These are phyloP conservation scores for Fusarium sp. DNA, from an alignment of 2,329 filamentous ascomycete genomes.

Conservation along the genomic window DNA sequence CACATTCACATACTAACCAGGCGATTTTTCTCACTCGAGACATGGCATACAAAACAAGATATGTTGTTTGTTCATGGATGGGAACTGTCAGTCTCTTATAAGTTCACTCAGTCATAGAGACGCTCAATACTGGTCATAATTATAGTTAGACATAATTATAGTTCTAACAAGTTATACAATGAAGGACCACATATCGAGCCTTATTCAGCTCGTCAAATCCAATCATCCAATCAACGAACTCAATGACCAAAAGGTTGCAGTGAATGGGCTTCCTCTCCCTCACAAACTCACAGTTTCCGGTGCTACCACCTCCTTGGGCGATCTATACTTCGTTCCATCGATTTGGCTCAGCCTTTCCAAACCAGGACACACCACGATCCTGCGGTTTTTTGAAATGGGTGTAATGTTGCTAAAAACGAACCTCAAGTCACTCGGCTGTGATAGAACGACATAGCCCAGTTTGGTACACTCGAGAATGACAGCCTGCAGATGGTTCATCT, in stretches of 20 bases:
- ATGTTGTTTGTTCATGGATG: not conserved
- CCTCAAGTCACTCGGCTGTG: slow-evolving; percentile 52
- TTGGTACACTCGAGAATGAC: slow-evolving; percentile 51
- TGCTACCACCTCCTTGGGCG: slow-evolving; percentile 35
- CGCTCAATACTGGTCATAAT: too few species aligned
- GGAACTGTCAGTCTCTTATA: not conserved
- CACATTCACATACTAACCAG: too few species aligned
- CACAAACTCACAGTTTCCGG: slow-evolving; percentile 18
- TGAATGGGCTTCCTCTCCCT: not conserved
- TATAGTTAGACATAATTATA: not conserved
- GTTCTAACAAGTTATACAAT: not conserved
- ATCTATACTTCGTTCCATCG: slow-evolving; percentile 37
- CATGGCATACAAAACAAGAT: not conserved
- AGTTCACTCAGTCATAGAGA: not conserved
- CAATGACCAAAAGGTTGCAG: not conserved
- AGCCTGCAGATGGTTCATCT: slow-evolving; percentile 49
- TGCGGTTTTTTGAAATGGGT: not conserved
- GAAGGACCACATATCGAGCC: not conserved
- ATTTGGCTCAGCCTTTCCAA: slow-evolving; percentile 41
- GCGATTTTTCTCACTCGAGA: not conserved
- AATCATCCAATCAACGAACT: not conserved
- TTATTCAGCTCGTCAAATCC: not conserved
- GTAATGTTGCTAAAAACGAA: slow-evolving; percentile 39
- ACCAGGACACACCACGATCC: slow-evolving; percentile 42
- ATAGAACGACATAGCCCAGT: slow-evolving; percentile 53